Percentiles rank a stretch among this genome's conserved stretches.
Conservation (phyloP, 179 eudicot species). For the Silene coronaria region DNA sequence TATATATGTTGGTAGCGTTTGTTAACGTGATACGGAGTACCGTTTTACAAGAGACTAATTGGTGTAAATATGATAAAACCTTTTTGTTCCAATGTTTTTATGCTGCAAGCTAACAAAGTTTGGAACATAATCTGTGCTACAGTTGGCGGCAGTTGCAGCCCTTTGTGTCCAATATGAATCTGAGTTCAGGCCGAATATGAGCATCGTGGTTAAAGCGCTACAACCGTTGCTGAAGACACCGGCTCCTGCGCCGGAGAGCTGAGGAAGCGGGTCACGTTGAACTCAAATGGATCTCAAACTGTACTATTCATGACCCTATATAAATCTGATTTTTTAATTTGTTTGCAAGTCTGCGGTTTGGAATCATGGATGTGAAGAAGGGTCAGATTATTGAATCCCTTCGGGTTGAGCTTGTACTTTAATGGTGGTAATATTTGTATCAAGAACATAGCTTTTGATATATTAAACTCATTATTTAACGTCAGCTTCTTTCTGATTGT, state of each 20-base stretch:
- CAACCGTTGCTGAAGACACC: conserved; percentile 32
- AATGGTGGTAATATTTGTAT: background rate
- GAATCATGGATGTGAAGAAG: conserved; percentile 12
- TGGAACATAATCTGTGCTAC: background rate
- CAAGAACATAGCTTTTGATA: conserved; percentile 8
- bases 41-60: no score
- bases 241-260: conserved; percentile 19
- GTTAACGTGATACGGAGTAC: no score
- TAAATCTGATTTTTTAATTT: conserved; percentile 23
- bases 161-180: conserved; percentile 40
- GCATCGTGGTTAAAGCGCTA: conserved; percentile 39
- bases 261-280: background rate
- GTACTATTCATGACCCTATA: conserved; percentile 19
- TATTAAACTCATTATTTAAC: conserved; percentile 16
- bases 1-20: no score
- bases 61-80: no score
- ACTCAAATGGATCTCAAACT: conserved; percentile 6
- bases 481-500: no score
- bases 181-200: conserved; percentile 42
- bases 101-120: conserved; percentile 1
- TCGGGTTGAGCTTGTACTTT: conserved; percentile 11
- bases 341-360: conserved; percentile 28
- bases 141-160: conserved; percentile 40
- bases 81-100: background rate
- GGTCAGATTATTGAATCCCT: conserved; percentile 12